These are phyloP conservation scores for Dillenia turbinata DNA, from an alignment of 164 flowering plant genomes.

Conservation along the genomic window DNA sequence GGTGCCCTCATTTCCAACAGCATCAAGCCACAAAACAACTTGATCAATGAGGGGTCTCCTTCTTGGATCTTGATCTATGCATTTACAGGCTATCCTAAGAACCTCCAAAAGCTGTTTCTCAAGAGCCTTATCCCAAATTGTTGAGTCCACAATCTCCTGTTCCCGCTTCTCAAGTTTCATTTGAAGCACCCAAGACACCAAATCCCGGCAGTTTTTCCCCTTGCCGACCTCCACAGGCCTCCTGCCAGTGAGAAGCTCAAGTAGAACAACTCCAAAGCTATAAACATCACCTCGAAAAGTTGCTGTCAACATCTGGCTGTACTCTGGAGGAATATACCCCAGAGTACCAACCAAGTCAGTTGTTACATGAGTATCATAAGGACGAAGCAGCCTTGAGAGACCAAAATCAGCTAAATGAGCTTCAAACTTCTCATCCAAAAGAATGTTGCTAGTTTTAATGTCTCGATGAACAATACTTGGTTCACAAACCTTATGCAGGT, in stretches of 20 bases:
- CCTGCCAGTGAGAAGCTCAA: constrained; percentile 75
- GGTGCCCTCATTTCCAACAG: constrained; percentile 18
- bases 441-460: constrained; percentile 79
- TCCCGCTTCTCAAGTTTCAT: constrained; percentile 53
- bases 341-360: constrained; percentile 85
- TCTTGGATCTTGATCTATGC: constrained; percentile 58
- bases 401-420: constrained; percentile 93
- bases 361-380: constrained; percentile 83
- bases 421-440: constrained; percentile 62
- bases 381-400: constrained; percentile 63
- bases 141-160: constrained; percentile 47
- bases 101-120: constrained; percentile 55
- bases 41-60: constrained; percentile 63
- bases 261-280: constrained; percentile 82
- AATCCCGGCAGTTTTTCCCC: constrained; percentile 56
- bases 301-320: constrained; percentile 64
- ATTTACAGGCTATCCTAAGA: constrained; percentile 61
- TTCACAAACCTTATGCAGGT: constrained; percentile 66
- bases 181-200: constrained; percentile 79
- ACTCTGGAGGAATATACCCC: constrained; percentile 88
- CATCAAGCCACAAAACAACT: constrained; percentile 65
- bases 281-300: constrained; percentile 84
- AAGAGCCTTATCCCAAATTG: constrained; percentile 37
- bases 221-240: constrained; percentile 79
- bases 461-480: constrained; percentile 76